phyloP scores from a whole-genome alignment of 2,329 filamentous ascomycete genomes.

The Drechslerella dactyloides region DNA sequence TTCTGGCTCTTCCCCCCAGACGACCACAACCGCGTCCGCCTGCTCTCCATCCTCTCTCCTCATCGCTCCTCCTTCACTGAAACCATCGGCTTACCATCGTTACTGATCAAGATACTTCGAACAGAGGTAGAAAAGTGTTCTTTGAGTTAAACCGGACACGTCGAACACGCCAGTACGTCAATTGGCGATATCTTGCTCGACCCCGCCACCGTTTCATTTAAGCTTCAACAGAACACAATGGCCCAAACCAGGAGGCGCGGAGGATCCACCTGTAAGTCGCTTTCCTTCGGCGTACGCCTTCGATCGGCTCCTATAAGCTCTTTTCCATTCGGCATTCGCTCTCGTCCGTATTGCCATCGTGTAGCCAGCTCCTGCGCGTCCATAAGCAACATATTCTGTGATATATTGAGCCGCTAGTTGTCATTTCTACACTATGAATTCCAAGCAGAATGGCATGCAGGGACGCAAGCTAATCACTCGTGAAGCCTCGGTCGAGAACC shows the following conservation, averaged over 20 bases:
- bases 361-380: neutral
- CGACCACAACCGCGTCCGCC: too few species aligned
- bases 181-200: slow-evolving; percentile 42
- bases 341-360: neutral
- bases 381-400: too few species aligned
- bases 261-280: slow-evolving; percentile 30
- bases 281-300: neutral
- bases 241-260: slow-evolving; percentile 4
- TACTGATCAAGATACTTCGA: neutral
- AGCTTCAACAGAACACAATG: slow-evolving; percentile 18
- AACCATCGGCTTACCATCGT: neutral
- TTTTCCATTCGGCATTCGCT: neutral
- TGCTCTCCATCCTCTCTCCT: neutral
- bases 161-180: slow-evolving; percentile 18
- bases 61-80: neutral
- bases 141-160: neutral
- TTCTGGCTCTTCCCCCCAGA: too few species aligned
- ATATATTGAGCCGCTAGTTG: too few species aligned
- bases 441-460: slow-evolving; percentile 13
- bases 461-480: slow-evolving; percentile 25
- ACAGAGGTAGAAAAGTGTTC: neutral
- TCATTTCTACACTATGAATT: neutral
- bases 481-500: slow-evolving; percentile 51
- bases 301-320: neutral
- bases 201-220: slow-evolving; percentile 17